Evolutionary conservation across 352 stramenopile species (phyloP).

Genomic region (Phytopythium delawarense): DNA sequence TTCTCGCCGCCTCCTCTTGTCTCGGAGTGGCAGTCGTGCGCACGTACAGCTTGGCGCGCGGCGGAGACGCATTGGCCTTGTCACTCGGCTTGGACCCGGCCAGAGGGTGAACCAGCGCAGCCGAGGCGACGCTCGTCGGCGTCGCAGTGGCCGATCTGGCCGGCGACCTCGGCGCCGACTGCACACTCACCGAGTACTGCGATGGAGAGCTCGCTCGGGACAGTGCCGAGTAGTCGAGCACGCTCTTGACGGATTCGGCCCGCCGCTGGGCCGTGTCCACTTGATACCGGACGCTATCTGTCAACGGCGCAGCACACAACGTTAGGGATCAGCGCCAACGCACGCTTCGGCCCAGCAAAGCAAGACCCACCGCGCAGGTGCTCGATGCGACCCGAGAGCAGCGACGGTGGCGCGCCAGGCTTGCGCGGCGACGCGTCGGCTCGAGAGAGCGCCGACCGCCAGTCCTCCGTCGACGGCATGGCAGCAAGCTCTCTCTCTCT

Average conservation of each 20-base stretch:
- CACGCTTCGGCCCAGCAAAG: not conserved
- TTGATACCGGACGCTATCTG: not conserved
- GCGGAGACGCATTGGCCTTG: not conserved
- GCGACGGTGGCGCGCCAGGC: not conserved
- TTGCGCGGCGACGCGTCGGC: not conserved
- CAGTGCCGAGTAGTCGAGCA: not conserved
- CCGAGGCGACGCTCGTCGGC: not conserved
- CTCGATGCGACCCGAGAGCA: not conserved
- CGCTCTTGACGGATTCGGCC: not conserved
- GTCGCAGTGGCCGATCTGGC: not conserved
- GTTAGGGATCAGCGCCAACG: not conserved
- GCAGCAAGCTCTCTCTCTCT: no score
- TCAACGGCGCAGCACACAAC: not conserved
- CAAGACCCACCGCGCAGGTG: slow-evolving; percentile 2
- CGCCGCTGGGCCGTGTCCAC: not conserved
- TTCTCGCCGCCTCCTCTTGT: not conserved
- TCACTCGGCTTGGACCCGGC: not conserved
- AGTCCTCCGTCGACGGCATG: slow-evolving; percentile 4
- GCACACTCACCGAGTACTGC: not conserved
- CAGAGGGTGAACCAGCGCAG: not conserved
- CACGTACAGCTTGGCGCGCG: not conserved
- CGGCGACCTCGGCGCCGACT: not conserved
- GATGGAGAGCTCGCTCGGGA: not conserved
- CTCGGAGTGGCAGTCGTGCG: not conserved
- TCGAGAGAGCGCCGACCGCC: slow-evolving; percentile 2